Percentiles rank a stretch among this genome's conserved stretches.
These are phyloP conservation scores for Lactarius hatsudake DNA, from an alignment of 768 basidiomycete species.

Conservation along the genomic window DNA sequence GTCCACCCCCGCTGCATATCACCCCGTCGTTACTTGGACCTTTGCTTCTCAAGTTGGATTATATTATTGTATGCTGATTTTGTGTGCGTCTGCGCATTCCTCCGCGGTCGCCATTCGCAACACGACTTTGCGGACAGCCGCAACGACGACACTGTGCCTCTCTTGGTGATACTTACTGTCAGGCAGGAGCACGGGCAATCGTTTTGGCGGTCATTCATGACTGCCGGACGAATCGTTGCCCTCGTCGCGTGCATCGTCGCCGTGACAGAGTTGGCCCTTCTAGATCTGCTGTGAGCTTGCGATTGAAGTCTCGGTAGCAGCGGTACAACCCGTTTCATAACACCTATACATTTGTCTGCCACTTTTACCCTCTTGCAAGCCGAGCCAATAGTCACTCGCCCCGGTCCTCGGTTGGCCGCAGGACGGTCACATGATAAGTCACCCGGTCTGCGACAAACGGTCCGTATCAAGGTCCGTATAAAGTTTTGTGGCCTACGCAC, in stretches of 20 bases:
- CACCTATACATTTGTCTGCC: too few species aligned
- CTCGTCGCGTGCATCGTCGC: constrained; percentile 59
- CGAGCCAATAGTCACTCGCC: neutral
- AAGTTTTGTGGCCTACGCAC: neutral
- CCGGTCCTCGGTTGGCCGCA: too few species aligned
- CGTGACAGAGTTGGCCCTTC: constrained; percentile 59
- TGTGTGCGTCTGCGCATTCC: constrained; percentile 55
- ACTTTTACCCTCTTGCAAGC: neutral
- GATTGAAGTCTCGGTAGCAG: neutral
- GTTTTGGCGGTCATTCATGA: constrained; percentile 75
- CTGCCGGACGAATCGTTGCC: constrained; percentile 72
- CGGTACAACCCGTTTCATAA: too few species aligned
- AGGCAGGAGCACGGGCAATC: constrained; percentile 40
- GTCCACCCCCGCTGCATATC: neutral
- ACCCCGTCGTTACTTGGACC: neutral
- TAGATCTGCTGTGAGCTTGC: constrained; percentile 42
- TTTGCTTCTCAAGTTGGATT: constrained; percentile 46
- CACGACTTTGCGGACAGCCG: too few species aligned
- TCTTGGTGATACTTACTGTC: too few species aligned
- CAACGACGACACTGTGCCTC: too few species aligned
- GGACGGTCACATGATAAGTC: neutral
- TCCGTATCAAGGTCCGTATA: neutral
- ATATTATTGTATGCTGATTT: constrained; percentile 56
- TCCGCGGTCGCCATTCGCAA: constrained; percentile 54
- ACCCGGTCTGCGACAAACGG: neutral